Evolutionary conservation across 169 alveolate species (phyloP), one percentile per base, ranked within the genome.

Genomic region (Perkinsus olseni): DNA sequence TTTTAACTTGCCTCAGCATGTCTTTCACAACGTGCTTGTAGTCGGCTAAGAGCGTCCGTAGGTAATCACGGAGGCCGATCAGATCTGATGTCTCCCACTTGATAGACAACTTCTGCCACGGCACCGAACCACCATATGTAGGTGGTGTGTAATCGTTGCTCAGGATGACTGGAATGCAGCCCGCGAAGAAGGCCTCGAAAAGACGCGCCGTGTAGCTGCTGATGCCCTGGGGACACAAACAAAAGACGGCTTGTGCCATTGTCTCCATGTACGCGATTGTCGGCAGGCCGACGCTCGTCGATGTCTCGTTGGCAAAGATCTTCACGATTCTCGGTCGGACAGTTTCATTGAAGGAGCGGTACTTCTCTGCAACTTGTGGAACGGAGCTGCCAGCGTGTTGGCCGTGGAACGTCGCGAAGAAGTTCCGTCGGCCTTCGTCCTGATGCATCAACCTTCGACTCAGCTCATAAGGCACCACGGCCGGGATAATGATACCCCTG

Each of bases 161-260:
- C 92, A 91, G 10, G 74, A 91, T 38, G 62, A 91, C 92, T 36
- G 92, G 92, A 6, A 91, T 37, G 51, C 92, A 91, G n/a, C 92
- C 92, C 48, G 62, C 51, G 92, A 91, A 91, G 37, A 91, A 91
- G 0, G 74, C 21, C 17, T 91, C 92, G 51, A 38, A 91, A 24
- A 91, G 24, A 10, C 92, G 48, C 38, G 74, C 21, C 28, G 92
- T 91, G 92, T 91, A 91, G 74, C 92, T 91, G 74, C 74, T 91
- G 92, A 91, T 39, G 0, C 92, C 92, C 34, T 91, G 38, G 36
- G 92, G 92, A 6, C 38, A 8, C 21, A 91, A 50, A 38, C 92
- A 91, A 24, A 38, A 91, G 8, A 38, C 40, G 62, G 74, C 31
- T 3, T 91, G 36, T 11, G 62, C 4, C 74, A 91, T 91, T 1